Percentiles rank a stretch among this genome's conserved stretches.
Evolutionary conservation across 306 rosid species (phyloP).

Genomic region (Cotoneaster glaucophyllus): DNA sequence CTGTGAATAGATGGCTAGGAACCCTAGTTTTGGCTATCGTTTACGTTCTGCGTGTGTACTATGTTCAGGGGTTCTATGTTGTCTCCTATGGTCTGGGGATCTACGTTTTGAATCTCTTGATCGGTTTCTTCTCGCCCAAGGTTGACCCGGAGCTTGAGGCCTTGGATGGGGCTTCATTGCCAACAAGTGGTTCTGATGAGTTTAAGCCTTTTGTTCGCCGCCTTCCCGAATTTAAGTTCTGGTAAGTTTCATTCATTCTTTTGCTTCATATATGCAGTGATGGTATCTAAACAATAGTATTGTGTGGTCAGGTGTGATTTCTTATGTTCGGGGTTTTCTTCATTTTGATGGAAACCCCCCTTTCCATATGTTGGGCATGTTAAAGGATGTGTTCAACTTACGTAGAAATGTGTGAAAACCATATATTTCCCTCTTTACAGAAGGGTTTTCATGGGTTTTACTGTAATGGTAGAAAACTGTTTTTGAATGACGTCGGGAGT

Average conservation of each 20-base stretch:
- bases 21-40: slow-evolving; percentile 18
- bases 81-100: slow-evolving; percentile 62
- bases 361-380: neutral
- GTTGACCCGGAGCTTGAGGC: slow-evolving; percentile 65
- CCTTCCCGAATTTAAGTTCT: slow-evolving; percentile 36
- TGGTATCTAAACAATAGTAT: neutral
- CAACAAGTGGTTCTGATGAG: slow-evolving; percentile 25
- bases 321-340: neutral
- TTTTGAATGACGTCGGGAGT: neutral
- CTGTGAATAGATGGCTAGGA: slow-evolving; percentile 32
- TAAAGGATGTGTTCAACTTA: neutral
- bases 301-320: neutral
- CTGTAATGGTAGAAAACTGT: neutral
- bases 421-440: neutral
- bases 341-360: neutral
- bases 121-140: slow-evolving; percentile 63
- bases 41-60: slow-evolving; percentile 55
- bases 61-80: slow-evolving; percentile 51
- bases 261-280: neutral
- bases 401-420: neutral
- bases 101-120: slow-evolving; percentile 56
- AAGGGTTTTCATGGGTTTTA: neutral
- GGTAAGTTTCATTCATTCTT: slow-evolving; percentile 4
- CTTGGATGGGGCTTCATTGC: slow-evolving; percentile 9
- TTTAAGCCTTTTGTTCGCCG: slow-evolving; percentile 46